A percentile compares a stretch with the other conserved stretches of the same genome.
phyloP scores from a whole-genome alignment of 2,329 filamentous ascomycete genomes.

The Monilinia aucupariae region DNA sequence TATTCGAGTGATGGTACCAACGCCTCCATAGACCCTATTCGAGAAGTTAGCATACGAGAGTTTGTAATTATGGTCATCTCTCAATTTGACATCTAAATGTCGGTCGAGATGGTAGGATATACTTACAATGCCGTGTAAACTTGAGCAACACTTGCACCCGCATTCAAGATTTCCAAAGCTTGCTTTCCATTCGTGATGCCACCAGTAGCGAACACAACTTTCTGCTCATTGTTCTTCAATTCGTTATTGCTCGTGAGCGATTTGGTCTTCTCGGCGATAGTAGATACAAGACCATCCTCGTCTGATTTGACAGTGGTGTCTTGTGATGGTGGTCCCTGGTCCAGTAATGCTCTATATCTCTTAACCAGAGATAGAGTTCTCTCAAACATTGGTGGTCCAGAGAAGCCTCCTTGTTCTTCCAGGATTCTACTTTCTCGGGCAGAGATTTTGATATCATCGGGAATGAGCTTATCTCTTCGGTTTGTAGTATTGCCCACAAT shows the following conservation, averaged over 20 bases:
- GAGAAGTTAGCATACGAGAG: constrained; percentile 14
- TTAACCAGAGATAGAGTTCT: constrained; percentile 73
- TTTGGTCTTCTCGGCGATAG: constrained; percentile 35
- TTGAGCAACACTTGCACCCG: constrained; percentile 86
- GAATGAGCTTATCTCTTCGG: constrained; percentile 64
- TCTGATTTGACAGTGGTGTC: constrained; percentile 15
- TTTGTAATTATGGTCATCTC: neutral
- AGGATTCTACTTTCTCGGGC: constrained; percentile 61
- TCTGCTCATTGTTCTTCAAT: constrained; percentile 38
- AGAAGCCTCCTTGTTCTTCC: constrained; percentile 79
- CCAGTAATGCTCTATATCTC: constrained; percentile 68
- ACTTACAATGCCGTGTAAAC: constrained; percentile 68
- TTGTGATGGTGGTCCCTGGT: constrained; percentile 41
- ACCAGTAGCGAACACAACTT: constrained; percentile 89
- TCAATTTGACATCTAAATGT: neutral
- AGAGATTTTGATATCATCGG: constrained; percentile 60
- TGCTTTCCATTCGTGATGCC: constrained; percentile 87
- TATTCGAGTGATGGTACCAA: constrained; percentile 59
- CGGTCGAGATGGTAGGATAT: neutral
- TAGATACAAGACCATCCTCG: constrained; percentile 35
- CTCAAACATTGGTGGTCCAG: constrained; percentile 82
- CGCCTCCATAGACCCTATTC: constrained; percentile 50
- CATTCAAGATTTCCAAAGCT: constrained; percentile 74
- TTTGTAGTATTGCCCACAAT: constrained; percentile 98
- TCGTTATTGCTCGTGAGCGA: constrained; percentile 8